Evolutionary conservation across 129 eudicot genomes (phyloP).

Genomic region (Flaveria bidentis): DNA sequence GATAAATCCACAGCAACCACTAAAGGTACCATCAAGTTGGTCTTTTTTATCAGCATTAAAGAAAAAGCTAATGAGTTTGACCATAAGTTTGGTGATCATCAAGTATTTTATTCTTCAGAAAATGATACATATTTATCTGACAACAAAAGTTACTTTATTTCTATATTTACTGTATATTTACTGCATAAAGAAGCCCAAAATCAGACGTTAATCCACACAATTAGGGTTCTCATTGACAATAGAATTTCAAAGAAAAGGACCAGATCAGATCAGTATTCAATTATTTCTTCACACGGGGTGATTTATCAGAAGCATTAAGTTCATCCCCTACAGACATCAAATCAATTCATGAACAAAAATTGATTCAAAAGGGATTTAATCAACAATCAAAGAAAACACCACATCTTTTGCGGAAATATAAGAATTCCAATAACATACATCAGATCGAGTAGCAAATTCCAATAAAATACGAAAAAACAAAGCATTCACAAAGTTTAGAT

Average conservation of each 20-base stretch:
- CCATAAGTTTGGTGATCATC: conserved; percentile 2
- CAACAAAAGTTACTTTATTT: conserved; percentile 17
- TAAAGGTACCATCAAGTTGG: not conserved
- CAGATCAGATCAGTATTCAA: not conserved
- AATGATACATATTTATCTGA: not conserved
- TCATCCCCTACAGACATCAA: not conserved
- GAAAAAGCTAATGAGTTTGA: not conserved
- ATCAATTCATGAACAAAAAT: not conserved
- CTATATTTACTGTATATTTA: too few relatives aligned
- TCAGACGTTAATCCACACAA: not conserved
- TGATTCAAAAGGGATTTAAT: not conserved
- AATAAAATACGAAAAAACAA: not conserved
- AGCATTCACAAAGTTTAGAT: conserved; percentile 1
- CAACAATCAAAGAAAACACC: conserved; percentile 4
- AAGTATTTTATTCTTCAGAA: conserved; percentile 3
- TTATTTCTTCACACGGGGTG: conserved; percentile 13
- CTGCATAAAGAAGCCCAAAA: conserved; percentile 16
- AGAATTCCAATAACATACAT: not conserved
- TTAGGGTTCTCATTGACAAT: conserved; percentile 8
- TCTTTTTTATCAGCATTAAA: conserved; percentile 11
- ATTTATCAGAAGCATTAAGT: conserved; percentile 26
- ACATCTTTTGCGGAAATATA: not conserved
- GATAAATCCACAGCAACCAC: conserved; percentile 6
- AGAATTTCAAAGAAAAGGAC: not conserved
- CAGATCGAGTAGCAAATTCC: conserved; percentile 16